Conservation (phyloP, 2,329 filamentous ascomycete genomes). For the Akanthomyces uredinophilus region DNA sequence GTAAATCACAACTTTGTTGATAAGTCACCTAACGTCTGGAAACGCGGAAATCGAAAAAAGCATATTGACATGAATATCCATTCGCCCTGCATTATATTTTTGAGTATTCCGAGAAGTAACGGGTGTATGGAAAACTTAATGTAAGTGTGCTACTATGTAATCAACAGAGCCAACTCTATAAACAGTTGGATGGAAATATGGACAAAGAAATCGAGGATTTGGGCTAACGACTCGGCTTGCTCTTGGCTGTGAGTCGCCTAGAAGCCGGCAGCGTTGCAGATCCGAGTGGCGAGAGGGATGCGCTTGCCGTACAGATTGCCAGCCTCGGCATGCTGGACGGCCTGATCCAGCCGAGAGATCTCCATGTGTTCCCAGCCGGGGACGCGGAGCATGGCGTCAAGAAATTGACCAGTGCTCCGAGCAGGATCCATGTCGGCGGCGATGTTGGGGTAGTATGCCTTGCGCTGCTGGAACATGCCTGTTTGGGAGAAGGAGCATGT, state of each 20-base stretch:
- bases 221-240: background rate
- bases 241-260: background rate
- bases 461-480: slow-evolving; percentile 13
- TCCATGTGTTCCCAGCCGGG: slow-evolving; percentile 4
- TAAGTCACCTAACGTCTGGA: too few species aligned
- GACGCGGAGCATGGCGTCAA: background rate
- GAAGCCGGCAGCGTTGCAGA: slow-evolving; percentile 2
- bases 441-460: slow-evolving; percentile 1
- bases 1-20: too few species aligned
- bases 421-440: background rate
- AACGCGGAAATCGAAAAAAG: too few species aligned
- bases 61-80: too few species aligned
- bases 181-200: background rate
- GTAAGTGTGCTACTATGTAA: background rate
- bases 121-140: background rate
- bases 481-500: background rate
- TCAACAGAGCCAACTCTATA: background rate
- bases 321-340: slow-evolving; percentile 3
- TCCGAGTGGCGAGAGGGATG: background rate
- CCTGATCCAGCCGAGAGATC: background rate
- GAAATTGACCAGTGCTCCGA: background rate
- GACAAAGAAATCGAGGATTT: background rate
- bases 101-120: background rate
- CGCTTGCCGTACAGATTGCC: slow-evolving; percentile 1
- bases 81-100: too few species aligned